phyloP scores from a whole-genome alignment of 805 yeast genomes.

The Cyberlindnera meyerae region DNA sequence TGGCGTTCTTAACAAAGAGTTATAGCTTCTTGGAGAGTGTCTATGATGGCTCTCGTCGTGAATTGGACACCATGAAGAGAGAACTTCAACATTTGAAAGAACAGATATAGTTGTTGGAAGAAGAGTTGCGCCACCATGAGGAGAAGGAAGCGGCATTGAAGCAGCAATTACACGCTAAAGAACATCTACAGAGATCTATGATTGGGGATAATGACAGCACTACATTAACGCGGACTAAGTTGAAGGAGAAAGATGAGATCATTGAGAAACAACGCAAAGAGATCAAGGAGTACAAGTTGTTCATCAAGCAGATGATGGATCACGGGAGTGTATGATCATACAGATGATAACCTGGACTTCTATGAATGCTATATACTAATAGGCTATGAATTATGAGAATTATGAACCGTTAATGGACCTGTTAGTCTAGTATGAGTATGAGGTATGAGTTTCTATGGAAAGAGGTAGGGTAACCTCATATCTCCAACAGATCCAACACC shows the following conservation, averaged over 20 bases:
- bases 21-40: constrained; percentile 19
- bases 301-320: constrained; percentile 24
- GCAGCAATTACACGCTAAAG: background rate
- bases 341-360: too few relatives aligned
- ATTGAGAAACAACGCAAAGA: constrained; percentile 16
- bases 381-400: too few relatives aligned
- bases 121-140: constrained; percentile 1
- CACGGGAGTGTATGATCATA: constrained; percentile 6
- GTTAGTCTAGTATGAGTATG: too few relatives aligned
- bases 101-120: constrained; percentile 2
- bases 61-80: constrained; percentile 6
- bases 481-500: too few relatives aligned
- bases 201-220: too few relatives aligned
- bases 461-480: too few relatives aligned
- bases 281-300: constrained; percentile 21
- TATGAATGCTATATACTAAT: too few relatives aligned
- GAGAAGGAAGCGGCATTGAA: constrained; percentile 2
- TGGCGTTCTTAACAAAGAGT: constrained; percentile 21
- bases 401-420: too few relatives aligned
- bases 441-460: too few relatives aligned
- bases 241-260: background rate
- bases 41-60: constrained; percentile 15
- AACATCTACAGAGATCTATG: background rate
- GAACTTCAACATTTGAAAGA: constrained; percentile 1
- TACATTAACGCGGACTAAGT: too few relatives aligned